Evolutionary conservation across 371 early-diverging fungal species (phyloP), one percentile per base, ranked within the genome.

Genomic region (Mucor racemosus): DNA sequence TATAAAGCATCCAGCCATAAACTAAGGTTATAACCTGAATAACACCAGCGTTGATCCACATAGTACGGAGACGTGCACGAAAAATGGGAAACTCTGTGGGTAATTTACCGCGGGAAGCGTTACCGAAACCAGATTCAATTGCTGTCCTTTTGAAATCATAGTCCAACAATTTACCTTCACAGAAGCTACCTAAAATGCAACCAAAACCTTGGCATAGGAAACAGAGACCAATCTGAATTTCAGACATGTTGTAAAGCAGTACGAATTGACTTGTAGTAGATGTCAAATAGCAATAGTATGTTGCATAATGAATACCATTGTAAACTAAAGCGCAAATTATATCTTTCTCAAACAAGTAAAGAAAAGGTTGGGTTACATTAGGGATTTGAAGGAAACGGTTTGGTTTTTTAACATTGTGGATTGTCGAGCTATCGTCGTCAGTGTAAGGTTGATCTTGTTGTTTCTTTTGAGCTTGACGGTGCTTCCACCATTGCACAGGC

Each of bases 181-280:
- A 11, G 17, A 72, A 62, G 14, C 76, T 74, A 1, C 79, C 81
- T 9, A 74, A 3, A 15, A 77, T 62, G 26, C 71, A 68, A 6
- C 79, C 81, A 26, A 69, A 39, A 13, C 81, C 81, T 15, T 61
- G 58, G 3, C 68, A 53, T 7, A 81, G 56, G 65, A 69, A 81
- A 40, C 79, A 78, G 10, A 81, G 65, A 0, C 81, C 79, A 13
- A 79, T 68, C 42, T 81, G 48, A 1, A 74, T 59, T 26, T 73
- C 66, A 39, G 68, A 60, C 6, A 78, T 50, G 2, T 66, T 57
- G 53, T 75, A 81, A 21, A 67, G 31, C 7, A 57, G 31, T 2
- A 35, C 34, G 55, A 78, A 75, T n/a, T 77, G 65, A 7, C 54
- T 68, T 0, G 81, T 50, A 1, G 69, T 75, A 0, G 71, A 65